A percentile compares a stretch with the other conserved stretches of the same genome.
These are phyloP conservation scores for Chenopodium berlandieri DNA, from an alignment of 148 eudicot species.

Conservation along the genomic window DNA sequence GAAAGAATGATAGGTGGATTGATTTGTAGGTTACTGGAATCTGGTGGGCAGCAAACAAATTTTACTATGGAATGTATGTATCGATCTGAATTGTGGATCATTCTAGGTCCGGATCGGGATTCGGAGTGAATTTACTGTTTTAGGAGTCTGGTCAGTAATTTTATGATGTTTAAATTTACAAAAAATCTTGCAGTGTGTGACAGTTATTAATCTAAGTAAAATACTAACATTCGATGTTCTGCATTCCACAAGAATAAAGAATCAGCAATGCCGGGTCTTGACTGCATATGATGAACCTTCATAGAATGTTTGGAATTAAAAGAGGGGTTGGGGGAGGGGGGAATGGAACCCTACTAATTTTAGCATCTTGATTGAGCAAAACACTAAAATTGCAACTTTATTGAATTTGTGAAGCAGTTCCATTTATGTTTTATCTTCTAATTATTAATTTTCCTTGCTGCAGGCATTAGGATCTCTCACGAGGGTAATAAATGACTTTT, in stretches of 20 bases:
- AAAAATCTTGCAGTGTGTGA: no score
- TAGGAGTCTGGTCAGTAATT: neutral
- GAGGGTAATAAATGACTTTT: slow-evolving; percentile 59
- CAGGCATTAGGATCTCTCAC: slow-evolving; percentile 88
- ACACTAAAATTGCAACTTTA: neutral
- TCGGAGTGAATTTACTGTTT: no score
- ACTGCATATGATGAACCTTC: neutral
- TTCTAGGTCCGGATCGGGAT: neutral
- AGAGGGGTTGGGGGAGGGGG: no score
- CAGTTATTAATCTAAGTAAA: no score
- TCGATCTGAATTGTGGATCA: neutral
- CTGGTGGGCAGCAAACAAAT: neutral
- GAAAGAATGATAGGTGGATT: neutral
- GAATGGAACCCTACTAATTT: neutral
- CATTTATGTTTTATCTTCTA: slow-evolving; percentile 1
- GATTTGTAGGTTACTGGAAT: neutral
- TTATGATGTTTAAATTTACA: no score
- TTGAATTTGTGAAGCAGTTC: neutral
- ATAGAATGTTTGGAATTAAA: no score
- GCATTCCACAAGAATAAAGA: neutral
- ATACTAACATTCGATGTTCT: no score
- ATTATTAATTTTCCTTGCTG: neutral
- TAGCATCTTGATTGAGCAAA: neutral
- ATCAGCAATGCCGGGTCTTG: neutral
- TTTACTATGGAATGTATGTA: neutral